These are phyloP conservation scores for Schizosaccharomyces versatilis DNA, from an alignment of 1,139 yeast genomes.

Conservation along the genomic window DNA sequence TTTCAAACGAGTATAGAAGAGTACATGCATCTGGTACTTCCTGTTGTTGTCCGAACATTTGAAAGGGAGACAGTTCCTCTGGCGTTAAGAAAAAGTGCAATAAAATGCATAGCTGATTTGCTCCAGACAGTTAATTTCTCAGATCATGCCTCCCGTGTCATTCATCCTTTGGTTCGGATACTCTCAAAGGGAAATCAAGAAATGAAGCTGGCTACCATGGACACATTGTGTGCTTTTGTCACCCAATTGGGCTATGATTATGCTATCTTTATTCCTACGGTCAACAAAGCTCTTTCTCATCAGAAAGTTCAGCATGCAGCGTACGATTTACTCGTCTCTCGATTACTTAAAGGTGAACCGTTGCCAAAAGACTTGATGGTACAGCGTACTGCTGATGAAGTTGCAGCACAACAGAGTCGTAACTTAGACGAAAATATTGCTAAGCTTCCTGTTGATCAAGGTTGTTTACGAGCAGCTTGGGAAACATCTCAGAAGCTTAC, in stretches of 20 bases:
- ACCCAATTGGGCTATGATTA: slow-evolving; percentile 71
- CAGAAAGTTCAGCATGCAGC: slow-evolving; percentile 47
- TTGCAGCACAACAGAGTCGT: slow-evolving; percentile 18
- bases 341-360: slow-evolving; percentile 65
- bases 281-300: slow-evolving; percentile 38
- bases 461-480: slow-evolving; percentile 66
- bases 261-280: slow-evolving; percentile 67
- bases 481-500: slow-evolving; percentile 76
- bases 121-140: slow-evolving; percentile 51
- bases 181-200: slow-evolving; percentile 37
- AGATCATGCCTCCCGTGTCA: slow-evolving; percentile 77
- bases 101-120: slow-evolving; percentile 64
- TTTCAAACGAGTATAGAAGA: slow-evolving; percentile 81
- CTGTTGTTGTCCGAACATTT: slow-evolving; percentile 60
- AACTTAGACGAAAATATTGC: slow-evolving; percentile 37
- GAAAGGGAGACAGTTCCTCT: slow-evolving; percentile 37
- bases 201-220: slow-evolving; percentile 41
- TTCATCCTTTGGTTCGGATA: slow-evolving; percentile 67
- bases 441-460: slow-evolving; percentile 66
- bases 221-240: slow-evolving; percentile 56
- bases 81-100: slow-evolving; percentile 43
- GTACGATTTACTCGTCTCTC: slow-evolving; percentile 63
- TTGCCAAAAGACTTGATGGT: slow-evolving; percentile 58
- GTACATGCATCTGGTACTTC: slow-evolving; percentile 63
- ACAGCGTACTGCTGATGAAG: slow-evolving; percentile 26